Evolutionary conservation across 116 monocot species (phyloP), one percentile per base, ranked within the genome.

Genomic region (Thalassia testudinum): DNA sequence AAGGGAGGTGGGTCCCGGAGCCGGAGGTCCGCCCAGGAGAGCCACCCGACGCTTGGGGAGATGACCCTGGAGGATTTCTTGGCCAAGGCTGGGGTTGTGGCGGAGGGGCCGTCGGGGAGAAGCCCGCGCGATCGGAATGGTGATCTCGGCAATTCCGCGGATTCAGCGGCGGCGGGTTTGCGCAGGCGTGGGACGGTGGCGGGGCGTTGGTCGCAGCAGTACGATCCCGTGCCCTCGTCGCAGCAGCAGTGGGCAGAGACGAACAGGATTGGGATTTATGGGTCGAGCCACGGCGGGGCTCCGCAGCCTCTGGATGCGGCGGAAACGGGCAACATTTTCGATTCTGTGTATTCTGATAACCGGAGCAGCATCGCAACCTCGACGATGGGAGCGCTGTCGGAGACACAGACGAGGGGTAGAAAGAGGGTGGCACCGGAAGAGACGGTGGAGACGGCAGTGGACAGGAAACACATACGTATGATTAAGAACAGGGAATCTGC

Each of bases 401-500:
- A 80, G 54, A 48, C 78, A 10, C 78, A 74, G 16, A 71, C 76
- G 13, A 64, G 61, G 3, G 72, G 77, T 16, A 47, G 86, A 30
- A 80, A 86, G 26, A 43, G 77, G 40, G 59, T 69, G 7, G 62
- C 59, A 10, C 43, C 63, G 8, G 78, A 59, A 19, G 87, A 74
- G 12, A 21, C 74, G 62, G 50, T 17, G 12, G 81, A 79, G 61
- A 93, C 76, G 78, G 37, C 68, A 14, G 71, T 81, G 57, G 93
- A 93, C 64, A 80, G 87, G 66, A 74, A 75, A 59, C 92, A 86
- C 60, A 82, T 78, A 66, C 73, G 92, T 66, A 92, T 92, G 92
- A 92, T 92, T 34, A 86, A 92, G 62, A 92, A 92, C 53, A 42
- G 92, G 50, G 92, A 92, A 65, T 92, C 92, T 6, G 92, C 92